Percentiles rank a stretch among this genome's conserved stretches.
These are phyloP conservation scores for Xylariaceae sp. DNA, from an alignment of 2,329 filamentous ascomycete species.

Conservation along the genomic window DNA sequence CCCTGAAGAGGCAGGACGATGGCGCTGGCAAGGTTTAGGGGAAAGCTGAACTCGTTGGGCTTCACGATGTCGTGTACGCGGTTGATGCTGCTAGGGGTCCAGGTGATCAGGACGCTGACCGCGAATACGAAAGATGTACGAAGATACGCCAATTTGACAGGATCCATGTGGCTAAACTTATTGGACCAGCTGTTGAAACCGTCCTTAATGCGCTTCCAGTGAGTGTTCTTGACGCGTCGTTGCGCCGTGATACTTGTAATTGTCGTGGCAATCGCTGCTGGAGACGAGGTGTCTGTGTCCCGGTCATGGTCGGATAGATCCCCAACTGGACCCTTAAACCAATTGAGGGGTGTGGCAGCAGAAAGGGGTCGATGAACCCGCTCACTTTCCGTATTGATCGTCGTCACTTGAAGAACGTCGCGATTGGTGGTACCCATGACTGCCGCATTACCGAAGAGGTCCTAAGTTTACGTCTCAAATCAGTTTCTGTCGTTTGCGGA, in stretches of 20 bases:
- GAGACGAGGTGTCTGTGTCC: constrained; percentile 6
- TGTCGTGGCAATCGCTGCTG: constrained; percentile 24
- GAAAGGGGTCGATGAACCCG: constrained; percentile 13
- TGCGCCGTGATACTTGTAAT: constrained; percentile 31
- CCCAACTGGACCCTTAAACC: constrained; percentile 29
- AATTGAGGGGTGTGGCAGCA: constrained; percentile 20
- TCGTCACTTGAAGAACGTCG: constrained; percentile 30
- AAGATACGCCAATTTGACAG: constrained; percentile 55
- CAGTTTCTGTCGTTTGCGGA: neutral
- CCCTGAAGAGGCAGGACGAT: constrained; percentile 73
- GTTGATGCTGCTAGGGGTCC: constrained; percentile 66
- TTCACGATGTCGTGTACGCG: constrained; percentile 62
- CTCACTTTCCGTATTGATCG: constrained; percentile 26
- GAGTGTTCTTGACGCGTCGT: constrained; percentile 14
- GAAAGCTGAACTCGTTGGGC: constrained; percentile 49
- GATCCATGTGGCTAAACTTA: constrained; percentile 43
- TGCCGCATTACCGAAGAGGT: constrained; percentile 29
- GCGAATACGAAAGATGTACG: constrained; percentile 57
- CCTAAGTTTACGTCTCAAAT: constrained; percentile 17
- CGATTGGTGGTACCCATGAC: constrained; percentile 31
- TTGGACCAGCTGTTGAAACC: constrained; percentile 24
- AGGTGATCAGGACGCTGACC: constrained; percentile 55
- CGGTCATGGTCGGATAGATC: constrained; percentile 10
- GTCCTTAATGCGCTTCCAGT: constrained; percentile 16
- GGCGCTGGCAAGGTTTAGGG: constrained; percentile 62